Evolutionary conservation across 1,284 basidiomycete genomes (phyloP).

Genomic region (Cryptococcus deneoformans): DNA sequence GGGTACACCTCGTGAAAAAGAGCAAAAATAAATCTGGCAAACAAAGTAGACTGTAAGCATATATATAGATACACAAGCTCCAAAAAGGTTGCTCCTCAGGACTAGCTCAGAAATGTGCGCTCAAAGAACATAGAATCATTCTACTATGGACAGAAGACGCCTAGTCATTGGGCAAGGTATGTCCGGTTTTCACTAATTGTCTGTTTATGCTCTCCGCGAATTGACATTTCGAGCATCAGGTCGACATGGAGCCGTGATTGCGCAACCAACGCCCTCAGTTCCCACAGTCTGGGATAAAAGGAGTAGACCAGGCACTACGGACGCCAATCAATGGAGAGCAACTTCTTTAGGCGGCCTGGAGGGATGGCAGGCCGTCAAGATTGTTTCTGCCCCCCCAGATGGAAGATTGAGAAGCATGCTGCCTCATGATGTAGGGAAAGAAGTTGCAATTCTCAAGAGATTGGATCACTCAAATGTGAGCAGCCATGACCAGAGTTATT

Average conservation of each 20-base stretch:
- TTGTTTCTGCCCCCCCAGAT: slow-evolving; percentile 9
- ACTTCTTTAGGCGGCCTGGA: not conserved
- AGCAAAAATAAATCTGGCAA: too few species aligned
- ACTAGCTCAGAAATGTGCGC: too few species aligned
- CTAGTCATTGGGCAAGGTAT: not conserved
- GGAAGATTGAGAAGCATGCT: slow-evolving; percentile 4
- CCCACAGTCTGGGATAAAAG: not conserved
- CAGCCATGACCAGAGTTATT: too few species aligned
- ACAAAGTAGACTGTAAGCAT: too few species aligned
- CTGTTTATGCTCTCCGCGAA: not conserved
- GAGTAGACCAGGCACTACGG: not conserved
- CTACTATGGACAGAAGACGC: not conserved
- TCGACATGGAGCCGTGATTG: not conserved
- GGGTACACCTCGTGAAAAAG: too few species aligned
- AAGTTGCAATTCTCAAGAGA: slow-evolving; percentile 3
- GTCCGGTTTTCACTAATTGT: not conserved
- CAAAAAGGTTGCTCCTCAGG: too few species aligned
- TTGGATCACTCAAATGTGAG: slow-evolving; percentile 12
- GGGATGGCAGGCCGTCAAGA: slow-evolving; percentile 13
- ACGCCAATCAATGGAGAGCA: not conserved
- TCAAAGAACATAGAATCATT: too few species aligned
- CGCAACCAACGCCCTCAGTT: not conserved
- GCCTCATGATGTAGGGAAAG: slow-evolving; percentile 17
- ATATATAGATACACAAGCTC: too few species aligned
- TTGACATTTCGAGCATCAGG: not conserved